These are phyloP conservation scores for Pelargonium myrrhifolium DNA, from an alignment of 441 rosid genomes.

Conservation along the genomic window DNA sequence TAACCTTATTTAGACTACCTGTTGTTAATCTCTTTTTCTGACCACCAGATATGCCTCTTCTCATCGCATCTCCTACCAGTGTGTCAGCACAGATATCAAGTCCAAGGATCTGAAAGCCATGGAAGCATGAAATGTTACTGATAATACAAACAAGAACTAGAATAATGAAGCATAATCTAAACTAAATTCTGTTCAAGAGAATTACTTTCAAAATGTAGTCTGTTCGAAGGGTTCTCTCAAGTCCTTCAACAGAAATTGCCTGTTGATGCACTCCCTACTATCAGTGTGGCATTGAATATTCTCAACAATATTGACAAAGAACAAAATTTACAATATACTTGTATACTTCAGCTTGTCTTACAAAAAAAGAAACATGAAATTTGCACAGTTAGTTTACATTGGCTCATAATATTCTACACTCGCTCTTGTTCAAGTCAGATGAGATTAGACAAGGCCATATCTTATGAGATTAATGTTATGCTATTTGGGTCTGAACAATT, in stretches of 20 bases:
- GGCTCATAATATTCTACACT: too few species aligned
- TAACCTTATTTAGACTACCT: slow-evolving; percentile 24
- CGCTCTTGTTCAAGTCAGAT: too few species aligned
- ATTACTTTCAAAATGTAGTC: slow-evolving; percentile 71
- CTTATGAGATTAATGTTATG: too few species aligned
- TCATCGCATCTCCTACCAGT: slow-evolving; percentile 46
- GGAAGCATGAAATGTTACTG: not conserved
- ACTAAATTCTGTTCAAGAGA: not conserved
- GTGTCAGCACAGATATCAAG: slow-evolving; percentile 50
- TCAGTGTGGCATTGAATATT: not conserved
- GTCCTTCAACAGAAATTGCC: slow-evolving; percentile 60
- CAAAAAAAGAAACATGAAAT: too few species aligned
- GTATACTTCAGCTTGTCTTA: not conserved
- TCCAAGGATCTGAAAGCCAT: slow-evolving; percentile 44
- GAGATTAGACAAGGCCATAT: too few species aligned
- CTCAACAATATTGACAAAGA: not conserved
- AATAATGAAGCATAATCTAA: not conserved
- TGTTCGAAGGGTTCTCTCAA: slow-evolving; percentile 50
- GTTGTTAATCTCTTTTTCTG: slow-evolving; percentile 52
- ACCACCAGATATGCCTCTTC: slow-evolving; percentile 64
- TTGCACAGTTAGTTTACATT: too few species aligned
- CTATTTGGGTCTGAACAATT: too few species aligned
- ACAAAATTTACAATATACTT: too few species aligned
- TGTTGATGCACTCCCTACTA: slow-evolving; percentile 16
- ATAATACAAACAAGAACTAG: not conserved